Evolutionary conservation across 495 filamentous ascomycete species (phyloP), one percentile per base, ranked within the genome.

Genomic region (Trichodelitschia bisporula): DNA sequence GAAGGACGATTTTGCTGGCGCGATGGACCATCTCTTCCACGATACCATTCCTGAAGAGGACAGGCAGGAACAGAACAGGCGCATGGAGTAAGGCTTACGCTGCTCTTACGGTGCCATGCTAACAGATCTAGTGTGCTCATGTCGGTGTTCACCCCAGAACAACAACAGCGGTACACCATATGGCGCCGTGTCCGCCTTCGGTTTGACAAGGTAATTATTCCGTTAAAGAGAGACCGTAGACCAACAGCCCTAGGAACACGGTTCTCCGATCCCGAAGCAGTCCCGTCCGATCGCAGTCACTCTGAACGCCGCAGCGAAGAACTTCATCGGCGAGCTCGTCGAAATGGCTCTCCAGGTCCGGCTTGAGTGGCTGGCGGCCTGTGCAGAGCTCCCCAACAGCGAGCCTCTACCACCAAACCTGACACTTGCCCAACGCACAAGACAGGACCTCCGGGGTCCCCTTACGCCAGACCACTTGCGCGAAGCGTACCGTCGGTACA

Each of bases 241-340:
- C n/a, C 39, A 46, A 61, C 36, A 24, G 80, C 38, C 66, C 78
- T 46, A 92, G 91, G 40, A 77, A 82, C 39, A 80, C 78, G 24
- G 69, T 89, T 9, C 80, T 75, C 1, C 82, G 91, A 48, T 86
- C 77, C n/a, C n/a, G n/a, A n/a, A n/a, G 13, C 78, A 83, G 2
- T 72, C 78, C 3, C 59, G 64, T 10, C 70, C 63, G 29, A 72
- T 90, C 17, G 69, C 84, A 23, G 71, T 71, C 14, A 76, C 72
- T 15, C 71, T 90, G 41, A 75, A 73, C 29, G 67, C 72, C 2
- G 77, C 76, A 32, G 70, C 73, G 19, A 92, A 92, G 48, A 61
- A 80, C 35, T 90, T 77, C 47, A 64, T 77, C 4, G 79, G 80
- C 29, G 69, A 80, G 30, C 61, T 92, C 31, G 69, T 90, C 30